Percentiles rank a stretch among this genome's conserved stretches.
These are phyloP conservation scores for Boletus pseudopeckii DNA, from an alignment of 768 basidiomycete genomes.

Conservation along the genomic window DNA sequence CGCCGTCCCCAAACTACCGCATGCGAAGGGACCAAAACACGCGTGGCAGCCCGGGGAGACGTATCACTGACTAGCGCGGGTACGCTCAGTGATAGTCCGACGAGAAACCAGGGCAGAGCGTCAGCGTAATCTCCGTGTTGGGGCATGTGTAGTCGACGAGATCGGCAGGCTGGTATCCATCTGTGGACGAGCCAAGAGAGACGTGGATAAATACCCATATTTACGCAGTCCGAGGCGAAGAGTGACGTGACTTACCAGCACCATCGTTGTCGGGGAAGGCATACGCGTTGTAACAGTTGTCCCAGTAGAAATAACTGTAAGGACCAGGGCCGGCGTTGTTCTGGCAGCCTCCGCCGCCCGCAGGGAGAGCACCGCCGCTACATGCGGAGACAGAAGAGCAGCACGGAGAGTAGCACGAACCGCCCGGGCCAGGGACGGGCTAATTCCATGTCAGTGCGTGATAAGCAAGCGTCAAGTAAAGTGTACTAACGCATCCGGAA, in stretches of 20 bases:
- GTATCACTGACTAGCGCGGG: neutral
- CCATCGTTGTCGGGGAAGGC: constrained; percentile 35
- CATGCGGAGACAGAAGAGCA: constrained; percentile 29
- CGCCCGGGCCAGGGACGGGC: constrained; percentile 28
- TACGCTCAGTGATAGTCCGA: constrained; percentile 13
- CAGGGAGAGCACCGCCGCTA: constrained; percentile 27
- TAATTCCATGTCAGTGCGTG: constrained; percentile 5
- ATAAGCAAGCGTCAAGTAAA: neutral
- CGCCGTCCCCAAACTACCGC: neutral
- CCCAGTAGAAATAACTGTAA: constrained; percentile 29
- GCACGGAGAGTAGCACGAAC: constrained; percentile 29
- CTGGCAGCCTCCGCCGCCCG: constrained; percentile 26
- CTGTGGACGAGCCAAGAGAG: no score
- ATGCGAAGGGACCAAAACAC: neutral
- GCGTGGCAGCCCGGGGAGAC: neutral
- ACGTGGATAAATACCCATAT: neutral
- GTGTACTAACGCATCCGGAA: constrained; percentile 29
- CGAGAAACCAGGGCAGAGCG: constrained; percentile 28
- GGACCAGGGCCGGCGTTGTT: constrained; percentile 30
- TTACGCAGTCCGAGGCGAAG: neutral
- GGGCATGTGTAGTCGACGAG: constrained; percentile 28
- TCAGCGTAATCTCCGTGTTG: constrained; percentile 28
- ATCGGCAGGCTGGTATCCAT: constrained; percentile 27
- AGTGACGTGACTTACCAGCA: constrained; percentile 12
- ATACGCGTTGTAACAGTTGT: constrained; percentile 29